Evolutionary conservation across 2,329 filamentous ascomycete genomes (phyloP).

Genomic region (Neoarthrinium moseri): DNA sequence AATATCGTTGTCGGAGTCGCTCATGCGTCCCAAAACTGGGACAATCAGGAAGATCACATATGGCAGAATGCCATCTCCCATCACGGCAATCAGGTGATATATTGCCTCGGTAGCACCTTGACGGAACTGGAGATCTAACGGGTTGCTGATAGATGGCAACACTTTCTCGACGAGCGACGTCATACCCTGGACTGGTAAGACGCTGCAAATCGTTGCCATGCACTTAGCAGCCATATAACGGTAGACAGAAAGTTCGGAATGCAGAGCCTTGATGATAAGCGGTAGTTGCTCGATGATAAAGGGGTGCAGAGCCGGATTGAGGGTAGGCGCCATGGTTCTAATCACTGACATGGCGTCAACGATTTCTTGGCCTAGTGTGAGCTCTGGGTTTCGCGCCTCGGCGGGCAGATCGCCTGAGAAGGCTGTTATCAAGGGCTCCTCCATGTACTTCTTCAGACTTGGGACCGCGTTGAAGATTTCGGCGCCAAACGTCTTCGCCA

Average conservation of each 20-base stretch:
- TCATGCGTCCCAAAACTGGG: conserved; percentile 95
- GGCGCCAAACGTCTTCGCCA: conserved; percentile 76
- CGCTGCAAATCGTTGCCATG: conserved; percentile 93
- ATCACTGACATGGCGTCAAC: conserved; percentile 93
- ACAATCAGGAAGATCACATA: conserved; percentile 99
- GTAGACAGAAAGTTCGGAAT: conserved; percentile 86
- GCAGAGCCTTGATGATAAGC: conserved; percentile 81
- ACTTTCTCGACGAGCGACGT: conserved; percentile 93
- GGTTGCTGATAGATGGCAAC: conserved; percentile 86
- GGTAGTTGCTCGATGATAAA: conserved; percentile 85
- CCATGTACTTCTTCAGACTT: conserved; percentile 77
- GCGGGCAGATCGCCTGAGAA: conserved; percentile 71
- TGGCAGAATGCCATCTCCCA: conserved; percentile 93
- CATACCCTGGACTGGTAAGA: conserved; percentile 93
- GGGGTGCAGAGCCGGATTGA: conserved; percentile 70
- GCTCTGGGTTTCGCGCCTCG: conserved; percentile 71
- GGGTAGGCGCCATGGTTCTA: conserved; percentile 87
- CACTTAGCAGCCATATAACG: conserved; percentile 97
- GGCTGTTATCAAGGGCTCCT: conserved; percentile 72
- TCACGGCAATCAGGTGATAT: conserved; percentile 96
- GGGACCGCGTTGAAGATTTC: conserved; percentile 80
- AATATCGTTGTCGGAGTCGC: conserved; percentile 94
- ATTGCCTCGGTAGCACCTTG: conserved; percentile 94
- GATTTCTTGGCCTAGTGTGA: conserved; percentile 82
- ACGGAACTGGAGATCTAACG: conserved; percentile 80